Evolutionary conservation across 1,284 basidiomycete species (phyloP), one percentile per base, ranked within the genome.

Genomic region (Puccinia coronata): DNA sequence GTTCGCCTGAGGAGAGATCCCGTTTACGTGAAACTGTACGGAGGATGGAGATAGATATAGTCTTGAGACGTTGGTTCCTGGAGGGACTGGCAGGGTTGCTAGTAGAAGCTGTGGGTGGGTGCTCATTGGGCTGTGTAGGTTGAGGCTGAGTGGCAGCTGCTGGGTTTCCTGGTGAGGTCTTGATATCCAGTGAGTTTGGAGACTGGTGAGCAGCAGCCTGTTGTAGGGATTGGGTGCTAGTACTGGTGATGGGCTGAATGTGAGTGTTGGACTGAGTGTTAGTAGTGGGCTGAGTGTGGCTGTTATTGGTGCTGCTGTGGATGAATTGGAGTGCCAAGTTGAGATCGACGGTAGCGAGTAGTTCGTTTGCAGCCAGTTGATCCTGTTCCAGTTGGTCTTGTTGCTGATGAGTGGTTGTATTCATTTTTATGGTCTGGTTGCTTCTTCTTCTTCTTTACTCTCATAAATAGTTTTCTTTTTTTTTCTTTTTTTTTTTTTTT

Each of bases 11-110:
- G 2, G 67, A 70, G 67, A 70, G 20, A 18, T 70, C 43, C 31
- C 67, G 67, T 70, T 70, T 70, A 1, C 67, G n/a, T 28, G 43
- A 28, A n/a, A 70, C 67, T 28, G 25, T 28, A 23, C 67, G 41
- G 14, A 70, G 49, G 25, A 70, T 28, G 16, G 67, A 70, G 43
- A 70, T 70, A 43, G 67, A 70, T 47, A 70, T 70, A 47, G 67
- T 70, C n/a, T 70, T 70, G 41, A 70, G 49, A 25, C 67, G 41
- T 28, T 49, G 67, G 31, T 70, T 47, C 16, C 20, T 47, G 31
- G 41, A 12, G 41, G 67, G 49, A 39, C 59, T 63, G 59, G 34
- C 12, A 23, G 34, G 25, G 8, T 34, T 39, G 18, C 18, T 63
- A 25, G 2, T 36, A 34, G 59, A 25, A 23, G 34, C 34, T 63